phyloP scores from a whole-genome alignment of 2,329 filamentous ascomycete species.

The Fusarium newnesense region DNA sequence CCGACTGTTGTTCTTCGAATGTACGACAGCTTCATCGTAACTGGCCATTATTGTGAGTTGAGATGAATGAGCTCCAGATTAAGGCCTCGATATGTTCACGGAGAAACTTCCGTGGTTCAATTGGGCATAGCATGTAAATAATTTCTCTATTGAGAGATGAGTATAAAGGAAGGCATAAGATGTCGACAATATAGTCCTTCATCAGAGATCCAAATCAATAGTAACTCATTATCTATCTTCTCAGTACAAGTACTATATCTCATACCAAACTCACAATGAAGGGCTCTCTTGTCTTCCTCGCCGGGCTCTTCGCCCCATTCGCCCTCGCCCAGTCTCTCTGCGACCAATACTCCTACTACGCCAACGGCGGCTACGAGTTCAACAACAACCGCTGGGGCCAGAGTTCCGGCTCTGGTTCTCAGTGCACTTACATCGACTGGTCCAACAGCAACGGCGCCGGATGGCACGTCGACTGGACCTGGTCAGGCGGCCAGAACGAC shows the following conservation, averaged over 20 bases:
- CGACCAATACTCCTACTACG: constrained; percentile 19
- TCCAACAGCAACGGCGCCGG: constrained; percentile 20
- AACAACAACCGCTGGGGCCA: constrained; percentile 27
- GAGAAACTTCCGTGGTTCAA: constrained; percentile 13
- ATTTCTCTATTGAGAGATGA: not conserved
- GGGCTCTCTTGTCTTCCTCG: constrained; percentile 6
- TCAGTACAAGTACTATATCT: not conserved
- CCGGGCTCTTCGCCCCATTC: constrained; percentile 13
- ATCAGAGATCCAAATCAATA: not conserved
- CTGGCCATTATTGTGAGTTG: not conserved
- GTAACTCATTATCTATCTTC: not conserved
- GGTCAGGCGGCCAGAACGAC: constrained; percentile 9
- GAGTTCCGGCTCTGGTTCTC: constrained; percentile 2
- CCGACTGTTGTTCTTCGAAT: not conserved
- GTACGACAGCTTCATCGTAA: not conserved
- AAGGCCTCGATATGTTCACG: not conserved
- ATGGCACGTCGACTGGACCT: constrained; percentile 16
- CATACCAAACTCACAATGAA: not conserved
- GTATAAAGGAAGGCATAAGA: not conserved
- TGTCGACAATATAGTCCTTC: not conserved
- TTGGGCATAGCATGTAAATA: not conserved
- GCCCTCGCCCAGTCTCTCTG: constrained; percentile 12
- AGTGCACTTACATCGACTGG: constrained; percentile 22
- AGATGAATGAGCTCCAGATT: not conserved
- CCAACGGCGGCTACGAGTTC: constrained; percentile 16